Evolutionary conservation across 2,329 filamentous ascomycete genomes (phyloP), one percentile per base, ranked within the genome.

Genomic region (Stagonosporopsis cucurbitacearum): DNA sequence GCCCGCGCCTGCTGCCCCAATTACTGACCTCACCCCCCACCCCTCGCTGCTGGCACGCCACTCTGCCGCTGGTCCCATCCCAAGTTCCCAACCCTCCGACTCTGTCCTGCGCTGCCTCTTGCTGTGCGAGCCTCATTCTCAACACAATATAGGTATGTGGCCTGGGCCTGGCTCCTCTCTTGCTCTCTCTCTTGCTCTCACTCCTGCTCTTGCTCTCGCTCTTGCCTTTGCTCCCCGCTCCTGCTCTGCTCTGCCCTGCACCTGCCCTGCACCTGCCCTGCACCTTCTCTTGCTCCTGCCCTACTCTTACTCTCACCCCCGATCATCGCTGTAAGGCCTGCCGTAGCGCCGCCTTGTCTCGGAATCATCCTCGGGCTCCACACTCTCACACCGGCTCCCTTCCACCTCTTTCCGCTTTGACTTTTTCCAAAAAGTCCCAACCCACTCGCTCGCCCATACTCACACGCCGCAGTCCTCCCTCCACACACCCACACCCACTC

Each of bases 111-210:
- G 44, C 32, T 15, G 11, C 30, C 36, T 40, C 25, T 47, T 44
- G 48, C 40, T 51, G 49, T 42, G 39, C n/a, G 33, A 45, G 49
- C 53, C 41, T 50, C 54, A 36, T 58, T 32, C 58, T 66, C 59
- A 68, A 65, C 67, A 61, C 64, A 54, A 69, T 66, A 65, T 66
- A 74, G 71, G 72, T 75, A 69, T 63, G 72, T 75, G 64, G 53
- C 66, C 65, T 33, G 65, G 59, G 41, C 39, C 19, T 42, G 42
- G 25, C 39, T 15, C 54, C 49, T 59, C 9, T 30, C 26, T 11
- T 30, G 26, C 26, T 30, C 26, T 26, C 12, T 7, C 26, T 30
- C 26, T 26, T 46, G 20, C 37, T 25, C 19, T 25, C 12, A n/a
- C 13, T 8, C 37, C 8, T 35, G 33, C 33, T 35, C n/a, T 9